phyloP scores from a whole-genome alignment of 164 flowering plant genomes.

The Piper longum region DNA sequence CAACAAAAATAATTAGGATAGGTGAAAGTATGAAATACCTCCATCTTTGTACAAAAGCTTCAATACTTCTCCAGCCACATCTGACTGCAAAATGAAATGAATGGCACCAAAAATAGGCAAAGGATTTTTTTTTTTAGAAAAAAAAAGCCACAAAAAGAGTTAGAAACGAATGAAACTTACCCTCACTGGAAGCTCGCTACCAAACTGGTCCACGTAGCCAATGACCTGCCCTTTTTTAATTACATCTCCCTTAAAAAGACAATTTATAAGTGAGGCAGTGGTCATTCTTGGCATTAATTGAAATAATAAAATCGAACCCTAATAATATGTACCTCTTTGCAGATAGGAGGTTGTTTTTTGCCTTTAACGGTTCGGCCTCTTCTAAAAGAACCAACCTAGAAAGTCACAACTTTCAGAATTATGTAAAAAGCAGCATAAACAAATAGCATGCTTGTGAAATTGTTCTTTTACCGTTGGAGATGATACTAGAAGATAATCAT shows the following conservation, averaged over 20 bases:
- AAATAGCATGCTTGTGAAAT: background rate
- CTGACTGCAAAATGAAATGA: conserved; percentile 42
- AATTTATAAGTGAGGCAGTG: background rate
- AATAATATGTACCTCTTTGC: conserved; percentile 47
- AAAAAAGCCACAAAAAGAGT: background rate
- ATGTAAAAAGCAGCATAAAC: background rate
- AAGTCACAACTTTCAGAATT: conserved; percentile 2
- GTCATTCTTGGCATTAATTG: background rate
- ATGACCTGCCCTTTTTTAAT: conserved; percentile 84
- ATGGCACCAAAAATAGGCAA: background rate
- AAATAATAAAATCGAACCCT: background rate
- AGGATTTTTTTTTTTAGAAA: background rate
- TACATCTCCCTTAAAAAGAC: conserved; percentile 43
- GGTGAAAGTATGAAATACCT: conserved; percentile 26
- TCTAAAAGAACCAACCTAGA: conserved; percentile 75
- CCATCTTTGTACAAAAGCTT: conserved; percentile 64
- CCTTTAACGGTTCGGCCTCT: conserved; percentile 71
- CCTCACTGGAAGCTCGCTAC: conserved; percentile 65
- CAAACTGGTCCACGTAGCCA: conserved; percentile 85
- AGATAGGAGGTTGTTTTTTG: conserved; percentile 61
- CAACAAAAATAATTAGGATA: background rate
- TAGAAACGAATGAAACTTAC: conserved; percentile 17
- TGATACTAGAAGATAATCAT: conserved; percentile 51
- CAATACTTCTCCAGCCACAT: conserved; percentile 74
- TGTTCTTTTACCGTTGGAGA: conserved; percentile 56